Evolutionary conservation across 805 yeast species (phyloP), one percentile per base, ranked within the genome.

Genomic region (Saturnispora zaruensis): DNA sequence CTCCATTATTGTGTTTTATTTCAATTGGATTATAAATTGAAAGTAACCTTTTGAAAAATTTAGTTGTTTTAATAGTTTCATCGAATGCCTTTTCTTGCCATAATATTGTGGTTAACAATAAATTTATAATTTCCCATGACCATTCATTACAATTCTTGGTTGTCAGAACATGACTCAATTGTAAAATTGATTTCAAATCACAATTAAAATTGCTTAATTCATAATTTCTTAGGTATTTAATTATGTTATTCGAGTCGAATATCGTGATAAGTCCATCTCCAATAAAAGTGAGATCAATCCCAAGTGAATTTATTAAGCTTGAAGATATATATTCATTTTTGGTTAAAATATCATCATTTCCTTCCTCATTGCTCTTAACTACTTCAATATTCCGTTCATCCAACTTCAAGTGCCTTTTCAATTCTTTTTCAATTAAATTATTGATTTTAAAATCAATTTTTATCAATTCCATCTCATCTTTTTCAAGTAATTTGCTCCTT

Each of bases 101-200:
- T n/a, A 93, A 66, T 0, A 97, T 96, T 0, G 96, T 96, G 56
- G 77, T 82, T 57, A 88, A 75, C n/a, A 93, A 67, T 51, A 81
- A 84, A 16, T 77, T 69, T 0, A 93, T 70, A 1, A 82, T 69
- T 24, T 75, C 77, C 96, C 97, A 90, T 59, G 89, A 82, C 99
- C 99, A 93, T 46, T 79, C 80, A 1, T 80, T 70, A 60, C 75
- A 89, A 48, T 82, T 87, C 60, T 91, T 93, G 0, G 95, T 81
- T 4, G 83, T 75, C 37, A 88, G 65, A 1, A 93, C 89, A 55
- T 75, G 81, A 0, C 96, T 80, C 44, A 82, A 82, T 26, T 70
- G 67, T 6, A 93, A 72, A 67, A 86, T 69, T 48, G 75, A 73
- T 55, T 83, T 81, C 59, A 90, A 77, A 49, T 81, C 82, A 0